These are phyloP conservation scores for Fusarium sp. DNA, from an alignment of 2,329 filamentous ascomycete species.

Conservation along the genomic window DNA sequence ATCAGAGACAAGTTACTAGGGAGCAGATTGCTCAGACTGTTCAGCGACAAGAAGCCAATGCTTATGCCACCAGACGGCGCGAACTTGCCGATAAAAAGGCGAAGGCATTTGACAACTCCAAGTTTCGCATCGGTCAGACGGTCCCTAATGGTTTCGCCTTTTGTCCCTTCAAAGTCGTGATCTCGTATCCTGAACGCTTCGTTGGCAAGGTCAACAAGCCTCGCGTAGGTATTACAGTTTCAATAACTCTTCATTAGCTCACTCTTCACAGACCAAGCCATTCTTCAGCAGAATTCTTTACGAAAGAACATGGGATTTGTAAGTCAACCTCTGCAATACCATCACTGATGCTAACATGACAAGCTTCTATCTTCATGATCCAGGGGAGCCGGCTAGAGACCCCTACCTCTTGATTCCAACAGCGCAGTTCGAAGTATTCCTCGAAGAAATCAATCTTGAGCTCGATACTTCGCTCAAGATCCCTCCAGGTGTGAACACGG, in stretches of 20 bases:
- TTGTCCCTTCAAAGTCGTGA: conserved; percentile 65
- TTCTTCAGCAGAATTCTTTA: conserved; percentile 72
- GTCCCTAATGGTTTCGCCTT: conserved; percentile 53
- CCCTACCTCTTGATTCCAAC: conserved; percentile 77
- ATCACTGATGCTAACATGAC: conserved; percentile 19
- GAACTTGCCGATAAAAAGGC: conserved; percentile 16
- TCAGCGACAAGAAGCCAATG: conserved; percentile 1
- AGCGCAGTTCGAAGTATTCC: conserved; percentile 72
- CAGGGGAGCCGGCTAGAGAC: conserved; percentile 57
- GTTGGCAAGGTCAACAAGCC: conserved; percentile 66
- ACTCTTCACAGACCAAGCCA: conserved; percentile 52
- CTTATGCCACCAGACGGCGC: conserved; percentile 7
- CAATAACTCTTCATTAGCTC: conserved; percentile 9
- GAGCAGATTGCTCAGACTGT: background rate
- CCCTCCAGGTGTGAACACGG: conserved; percentile 62
- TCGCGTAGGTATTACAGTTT: conserved; percentile 53
- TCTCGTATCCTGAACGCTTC: conserved; percentile 70
- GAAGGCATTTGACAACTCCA: conserved; percentile 41
- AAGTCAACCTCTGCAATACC: conserved; percentile 51
- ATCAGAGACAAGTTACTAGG: background rate
- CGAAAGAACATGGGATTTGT: conserved; percentile 80
- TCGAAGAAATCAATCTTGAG: conserved; percentile 73
- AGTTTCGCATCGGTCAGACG: conserved; percentile 44
- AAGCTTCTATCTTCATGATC: conserved; percentile 76
- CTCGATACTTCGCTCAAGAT: conserved; percentile 68